Evolutionary conservation across 2,329 filamentous ascomycete genomes (phyloP).

Genomic region (Lecanicillium sp.): DNA sequence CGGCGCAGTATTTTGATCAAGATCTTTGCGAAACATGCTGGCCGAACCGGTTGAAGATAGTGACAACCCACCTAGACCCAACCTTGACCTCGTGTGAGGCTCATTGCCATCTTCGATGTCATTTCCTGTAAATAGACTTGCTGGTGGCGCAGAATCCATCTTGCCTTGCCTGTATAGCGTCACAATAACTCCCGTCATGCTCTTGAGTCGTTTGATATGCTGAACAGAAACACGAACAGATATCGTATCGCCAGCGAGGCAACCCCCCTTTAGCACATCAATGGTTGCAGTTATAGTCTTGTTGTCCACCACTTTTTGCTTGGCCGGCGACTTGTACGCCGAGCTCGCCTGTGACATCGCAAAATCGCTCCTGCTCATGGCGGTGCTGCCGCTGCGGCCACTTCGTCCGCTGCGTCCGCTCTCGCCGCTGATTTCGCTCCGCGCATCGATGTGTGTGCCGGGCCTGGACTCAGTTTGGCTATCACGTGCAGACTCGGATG

Average conservation of each 20-base stretch:
- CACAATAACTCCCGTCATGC: slow-evolving; percentile 84
- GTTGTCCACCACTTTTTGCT: slow-evolving; percentile 43
- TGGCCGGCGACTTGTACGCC: slow-evolving; percentile 23
- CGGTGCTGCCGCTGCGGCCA: slow-evolving; percentile 43
- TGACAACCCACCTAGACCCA: slow-evolving; percentile 77
- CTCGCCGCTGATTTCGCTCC: slow-evolving; percentile 64
- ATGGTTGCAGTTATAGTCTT: slow-evolving; percentile 82
- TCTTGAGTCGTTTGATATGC: slow-evolving; percentile 84
- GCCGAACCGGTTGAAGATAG: slow-evolving; percentile 78
- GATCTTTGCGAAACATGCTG: slow-evolving; percentile 91
- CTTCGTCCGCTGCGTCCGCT: slow-evolving; percentile 61
- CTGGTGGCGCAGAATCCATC: slow-evolving; percentile 66
- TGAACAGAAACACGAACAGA: slow-evolving; percentile 74
- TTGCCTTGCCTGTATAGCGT: slow-evolving; percentile 86
- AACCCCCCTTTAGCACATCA: slow-evolving; percentile 74
- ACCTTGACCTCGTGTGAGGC: slow-evolving; percentile 78
- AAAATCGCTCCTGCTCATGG: slow-evolving; percentile 45
- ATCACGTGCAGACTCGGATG: slow-evolving; percentile 32
- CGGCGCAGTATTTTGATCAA: slow-evolving; percentile 81
- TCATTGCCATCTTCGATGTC: slow-evolving; percentile 64
- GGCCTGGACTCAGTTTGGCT: slow-evolving; percentile 27
- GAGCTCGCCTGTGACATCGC: slow-evolving; percentile 23
- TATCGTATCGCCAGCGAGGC: slow-evolving; percentile 75
- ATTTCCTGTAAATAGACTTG: slow-evolving; percentile 38
- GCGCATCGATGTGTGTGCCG: slow-evolving; percentile 42